Percentiles rank a stretch among this genome's conserved stretches.
Evolutionary conservation across 192 early-diverging fungal species (phyloP).

Genomic region (Radiomyces spectabilis): DNA sequence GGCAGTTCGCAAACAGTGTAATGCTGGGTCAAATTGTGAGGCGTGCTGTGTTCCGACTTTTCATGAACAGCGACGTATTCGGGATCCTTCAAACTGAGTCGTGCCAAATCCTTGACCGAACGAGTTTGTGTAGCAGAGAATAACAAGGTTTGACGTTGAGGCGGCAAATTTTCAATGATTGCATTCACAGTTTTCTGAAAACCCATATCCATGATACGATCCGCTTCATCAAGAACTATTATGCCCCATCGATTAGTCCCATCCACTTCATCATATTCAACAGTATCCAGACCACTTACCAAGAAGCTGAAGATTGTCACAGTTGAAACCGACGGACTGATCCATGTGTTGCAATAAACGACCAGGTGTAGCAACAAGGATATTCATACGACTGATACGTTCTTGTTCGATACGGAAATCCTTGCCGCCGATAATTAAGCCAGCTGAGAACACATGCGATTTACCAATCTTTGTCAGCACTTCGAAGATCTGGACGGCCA

Average conservation of each 20-base stretch:
- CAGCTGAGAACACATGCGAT: conserved; percentile 80
- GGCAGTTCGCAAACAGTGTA: conserved; percentile 79
- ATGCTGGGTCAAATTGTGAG: conserved; percentile 74
- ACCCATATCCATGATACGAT: conserved; percentile 83
- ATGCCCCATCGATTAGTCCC: too few relatives aligned
- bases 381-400: conserved; percentile 69
- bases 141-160: conserved; percentile 81
- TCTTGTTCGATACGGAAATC: conserved; percentile 76
- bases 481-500: conserved; percentile 92
- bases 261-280: too few relatives aligned
- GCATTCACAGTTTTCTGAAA: conserved; percentile 79
- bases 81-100: conserved; percentile 82
- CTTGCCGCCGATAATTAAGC: conserved; percentile 92
- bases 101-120: conserved; percentile 87
- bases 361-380: conserved; percentile 75
- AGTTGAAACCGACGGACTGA: conserved; percentile 86
- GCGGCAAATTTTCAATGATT: conserved; percentile 77
- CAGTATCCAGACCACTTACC: too few relatives aligned
- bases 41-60: conserved; percentile 71
- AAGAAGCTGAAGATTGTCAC: conserved; percentile 66
- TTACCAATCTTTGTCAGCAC: conserved; percentile 68
- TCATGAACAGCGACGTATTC: conserved; percentile 96
- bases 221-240: conserved; percentile 78
- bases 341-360: conserved; percentile 87
- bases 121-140: conserved; percentile 99